Percentiles rank a stretch among this genome's conserved stretches.
These are phyloP conservation scores for Boletus rubroflammeus DNA, from an alignment of 768 basidiomycete genomes.

Conservation along the genomic window DNA sequence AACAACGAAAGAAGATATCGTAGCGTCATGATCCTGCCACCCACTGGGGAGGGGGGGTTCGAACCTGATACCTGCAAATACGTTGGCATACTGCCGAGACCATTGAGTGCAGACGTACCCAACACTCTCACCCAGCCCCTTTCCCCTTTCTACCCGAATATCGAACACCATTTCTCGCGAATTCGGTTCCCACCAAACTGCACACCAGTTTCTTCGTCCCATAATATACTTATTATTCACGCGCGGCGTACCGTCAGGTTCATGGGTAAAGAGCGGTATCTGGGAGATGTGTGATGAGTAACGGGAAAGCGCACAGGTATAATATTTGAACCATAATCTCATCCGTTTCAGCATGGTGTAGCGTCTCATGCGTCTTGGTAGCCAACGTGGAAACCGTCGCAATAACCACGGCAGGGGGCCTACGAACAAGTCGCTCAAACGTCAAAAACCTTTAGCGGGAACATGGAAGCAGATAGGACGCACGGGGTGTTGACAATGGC, in stretches of 20 bases:
- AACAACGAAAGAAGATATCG: background rate
- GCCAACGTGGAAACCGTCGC: conserved; percentile 78
- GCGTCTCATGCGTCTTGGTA: conserved; percentile 78
- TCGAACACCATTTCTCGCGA: conserved; percentile 74
- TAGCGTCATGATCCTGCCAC: conserved; percentile 15
- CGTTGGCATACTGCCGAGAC: background rate
- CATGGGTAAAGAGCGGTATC: conserved; percentile 73
- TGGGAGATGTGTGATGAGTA: conserved; percentile 25
- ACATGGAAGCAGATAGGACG: conserved; percentile 26
- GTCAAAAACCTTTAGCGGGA: background rate
- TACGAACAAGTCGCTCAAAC: conserved; percentile 6
- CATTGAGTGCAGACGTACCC: conserved; percentile 45
- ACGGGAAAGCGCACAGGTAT: background rate
- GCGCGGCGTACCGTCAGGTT: conserved; percentile 71
- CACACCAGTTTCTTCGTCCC: conserved; percentile 87
- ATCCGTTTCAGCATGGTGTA: conserved; percentile 81
- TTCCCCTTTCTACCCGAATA: conserved; percentile 80
- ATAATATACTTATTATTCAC: conserved; percentile 75
- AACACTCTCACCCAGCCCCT: conserved; percentile 77
- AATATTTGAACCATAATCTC: conserved; percentile 66
- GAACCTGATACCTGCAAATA: conserved; percentile 40
- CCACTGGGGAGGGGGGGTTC: conserved; percentile 44
- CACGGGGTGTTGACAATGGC: conserved; percentile 97
- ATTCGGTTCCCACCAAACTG: conserved; percentile 52
- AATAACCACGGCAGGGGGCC: conserved; percentile 69